Conservation (phyloP, 208 protist genomes). For the Herpetomonas muscarum region DNA sequence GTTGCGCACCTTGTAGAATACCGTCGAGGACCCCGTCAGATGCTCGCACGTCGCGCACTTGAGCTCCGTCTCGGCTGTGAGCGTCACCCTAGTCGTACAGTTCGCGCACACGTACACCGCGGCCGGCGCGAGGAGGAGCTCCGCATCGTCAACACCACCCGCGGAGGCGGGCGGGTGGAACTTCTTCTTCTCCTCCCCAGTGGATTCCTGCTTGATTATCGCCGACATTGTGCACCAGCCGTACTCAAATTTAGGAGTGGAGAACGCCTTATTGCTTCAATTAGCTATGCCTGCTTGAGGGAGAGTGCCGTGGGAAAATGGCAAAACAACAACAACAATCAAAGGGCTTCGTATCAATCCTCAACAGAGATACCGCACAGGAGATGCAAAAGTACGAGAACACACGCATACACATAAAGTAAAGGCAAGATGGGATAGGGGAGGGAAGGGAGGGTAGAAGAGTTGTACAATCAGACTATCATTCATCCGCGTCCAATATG, state of each 20-base stretch:
- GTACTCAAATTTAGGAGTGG: no score
- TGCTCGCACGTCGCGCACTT: constrained; percentile 79
- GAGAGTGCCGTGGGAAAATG: constrained; percentile 1
- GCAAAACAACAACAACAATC: not conserved
- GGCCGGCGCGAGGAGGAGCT: constrained; percentile 31
- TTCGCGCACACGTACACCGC: constrained; percentile 80
- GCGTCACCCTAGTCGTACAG: constrained; percentile 63
- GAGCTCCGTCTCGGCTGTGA: constrained; percentile 46
- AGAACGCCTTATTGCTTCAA: constrained; percentile 14
- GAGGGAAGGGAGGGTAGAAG: constrained; percentile 2
- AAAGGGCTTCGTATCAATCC: no score
- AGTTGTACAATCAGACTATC: constrained; percentile 4
- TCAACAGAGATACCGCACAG: no score
- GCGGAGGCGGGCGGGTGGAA: not conserved
- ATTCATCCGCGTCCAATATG: not conserved
- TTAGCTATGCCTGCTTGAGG: not conserved
- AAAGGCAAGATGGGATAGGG: no score
- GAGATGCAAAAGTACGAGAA: not conserved
- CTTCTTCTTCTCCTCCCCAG: constrained; percentile 24
- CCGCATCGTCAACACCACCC: constrained; percentile 11
- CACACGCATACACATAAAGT: constrained; percentile 5
- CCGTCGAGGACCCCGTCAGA: constrained; percentile 75
- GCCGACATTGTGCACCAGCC: constrained; percentile 17
- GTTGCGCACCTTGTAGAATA: constrained; percentile 89
- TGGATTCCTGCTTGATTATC: constrained; percentile 32